Base-by-base conservation (phyloP, 768 basidiomycete species). In the Suillus plorans region DNA sequence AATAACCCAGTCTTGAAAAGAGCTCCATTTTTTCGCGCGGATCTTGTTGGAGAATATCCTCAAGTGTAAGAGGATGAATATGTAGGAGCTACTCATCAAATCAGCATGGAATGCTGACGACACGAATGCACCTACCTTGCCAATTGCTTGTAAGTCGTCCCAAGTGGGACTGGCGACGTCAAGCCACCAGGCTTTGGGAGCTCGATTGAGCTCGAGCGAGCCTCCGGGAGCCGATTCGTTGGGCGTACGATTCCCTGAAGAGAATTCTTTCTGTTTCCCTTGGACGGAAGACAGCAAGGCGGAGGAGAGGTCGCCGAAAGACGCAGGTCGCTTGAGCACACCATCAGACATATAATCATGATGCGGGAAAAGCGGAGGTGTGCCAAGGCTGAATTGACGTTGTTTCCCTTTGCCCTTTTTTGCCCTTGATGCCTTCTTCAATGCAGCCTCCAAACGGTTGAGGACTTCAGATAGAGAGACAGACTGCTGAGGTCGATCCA, bases 21-120 rank as follows among this genome's bases (percentile, higher is more conserved):
- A 89, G 78, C 71, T 97, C 95, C 20, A 97, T 77, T 76, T 98
- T 98, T 76, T 97, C 96, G 45, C 94, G 84, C 18, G 93, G 90
- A 65, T 98, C 95, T 77, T 92, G 89, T 65, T 94, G 92, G 9
- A 98, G 77, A 53, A 97, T 93, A 76, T 98, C 95, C 76, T 98
- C 96, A 14, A 97, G 81, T 0, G 95, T 97, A 55, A 98, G 79
- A 0, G 96, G 96, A 75, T 98, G 96, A 1, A 98, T 83, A 66
- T 93, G 92, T 31, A 97, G 80, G 20, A 92, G 78, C 94, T 95
- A 69, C 9, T 16, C 50, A 52, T 56, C 44, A 28, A 36, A 52
- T 61, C 47, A 66, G 31, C 31, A 56, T 37, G 52, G 63, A 20
- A 50, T 45, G 45, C 20, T 42, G 22, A 18, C 47, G 34, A 47